These are phyloP conservation scores for Artemisia argyi DNA, from an alignment of 129 eudicot species.

Conservation along the genomic window DNA sequence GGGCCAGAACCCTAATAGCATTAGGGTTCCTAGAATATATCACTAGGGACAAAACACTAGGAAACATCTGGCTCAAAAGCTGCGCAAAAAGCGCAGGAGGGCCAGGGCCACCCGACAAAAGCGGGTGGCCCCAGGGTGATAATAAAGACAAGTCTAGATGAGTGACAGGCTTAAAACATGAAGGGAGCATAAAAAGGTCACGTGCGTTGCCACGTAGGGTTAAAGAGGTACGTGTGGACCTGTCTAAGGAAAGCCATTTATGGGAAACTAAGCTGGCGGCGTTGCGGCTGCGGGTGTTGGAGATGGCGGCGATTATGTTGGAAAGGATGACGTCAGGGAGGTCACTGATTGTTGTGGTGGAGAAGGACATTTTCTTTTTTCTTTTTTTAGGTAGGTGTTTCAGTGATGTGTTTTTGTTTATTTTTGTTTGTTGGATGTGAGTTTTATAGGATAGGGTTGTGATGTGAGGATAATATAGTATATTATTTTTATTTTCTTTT, in stretches of 20 bases:
- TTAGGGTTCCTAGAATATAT: slow-evolving; percentile 54
- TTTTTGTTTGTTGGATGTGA: not conserved
- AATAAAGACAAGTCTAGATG: slow-evolving; percentile 82
- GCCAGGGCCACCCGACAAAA: slow-evolving; percentile 31
- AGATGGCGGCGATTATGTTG: slow-evolving; percentile 62
- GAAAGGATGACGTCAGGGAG: slow-evolving; percentile 83
- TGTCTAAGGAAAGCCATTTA: slow-evolving; percentile 72
- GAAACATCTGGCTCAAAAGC: slow-evolving; percentile 54
- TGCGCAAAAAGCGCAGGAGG: slow-evolving; percentile 42
- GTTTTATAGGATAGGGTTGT: slow-evolving; percentile 3
- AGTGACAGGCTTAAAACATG: slow-evolving; percentile 57
- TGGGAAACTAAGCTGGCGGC: slow-evolving; percentile 67
- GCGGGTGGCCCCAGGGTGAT: slow-evolving; percentile 89
- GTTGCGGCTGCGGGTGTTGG: slow-evolving; percentile 76
- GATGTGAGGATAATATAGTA: too few species aligned
- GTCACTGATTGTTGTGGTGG: slow-evolving; percentile 56
- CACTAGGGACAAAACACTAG: slow-evolving; percentile 45
- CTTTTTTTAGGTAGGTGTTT: slow-evolving; percentile 14
- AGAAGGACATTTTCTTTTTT: not conserved
- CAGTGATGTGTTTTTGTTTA: not conserved
- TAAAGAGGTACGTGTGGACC: slow-evolving; percentile 71
- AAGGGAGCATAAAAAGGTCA: slow-evolving; percentile 63
- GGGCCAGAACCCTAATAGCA: slow-evolving; percentile 42
- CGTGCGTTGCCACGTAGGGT: slow-evolving; percentile 90
- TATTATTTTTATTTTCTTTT: too few species aligned